Percentiles rank a stretch among this genome's conserved stretches.
Evolutionary conservation across 192 early-diverging fungal species (phyloP).

Genomic region (Entrophospora sp.): DNA sequence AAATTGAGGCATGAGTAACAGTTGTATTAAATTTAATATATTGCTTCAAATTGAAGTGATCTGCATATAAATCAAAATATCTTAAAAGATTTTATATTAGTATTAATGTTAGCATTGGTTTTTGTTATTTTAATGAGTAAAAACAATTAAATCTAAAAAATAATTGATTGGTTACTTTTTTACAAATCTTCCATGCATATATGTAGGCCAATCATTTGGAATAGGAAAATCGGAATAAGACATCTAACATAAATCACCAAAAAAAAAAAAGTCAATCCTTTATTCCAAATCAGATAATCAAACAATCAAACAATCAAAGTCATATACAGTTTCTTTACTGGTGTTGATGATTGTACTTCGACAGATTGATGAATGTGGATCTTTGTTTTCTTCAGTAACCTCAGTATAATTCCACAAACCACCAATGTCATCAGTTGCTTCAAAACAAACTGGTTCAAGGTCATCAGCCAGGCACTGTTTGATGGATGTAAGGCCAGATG

Average conservation of each 20-base stretch:
- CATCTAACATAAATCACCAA: not conserved
- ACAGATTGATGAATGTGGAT: conserved; percentile 47
- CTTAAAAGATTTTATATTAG: too few species aligned
- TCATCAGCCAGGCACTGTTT: conserved; percentile 43
- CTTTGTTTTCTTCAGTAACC: conserved; percentile 29
- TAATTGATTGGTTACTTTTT: conserved; percentile 40
- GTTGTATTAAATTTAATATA: conserved; percentile 47
- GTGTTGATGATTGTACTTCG: conserved; percentile 47
- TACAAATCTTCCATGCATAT: conserved; percentile 38
- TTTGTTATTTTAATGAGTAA: not conserved
- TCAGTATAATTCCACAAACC: conserved; percentile 52
- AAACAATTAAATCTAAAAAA: not conserved
- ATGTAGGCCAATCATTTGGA: conserved; percentile 50
- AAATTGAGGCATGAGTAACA: conserved; percentile 37
- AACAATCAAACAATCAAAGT: too few species aligned
- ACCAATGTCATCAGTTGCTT: conserved; percentile 38
- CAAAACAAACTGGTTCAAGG: conserved; percentile 47
- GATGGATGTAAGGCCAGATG: conserved; percentile 42
- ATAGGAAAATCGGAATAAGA: conserved; percentile 52
- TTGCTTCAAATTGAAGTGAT: conserved; percentile 36
- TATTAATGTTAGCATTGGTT: too few species aligned
- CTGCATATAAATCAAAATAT: conserved; percentile 45
- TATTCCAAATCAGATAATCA: too few species aligned
- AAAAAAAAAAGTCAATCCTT: too few species aligned
- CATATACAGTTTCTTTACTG: conserved; percentile 36